Percentiles rank a stretch among this genome's conserved stretches.
phyloP scores from a whole-genome alignment of 331 rosid genomes.

The Quercus tomentella region DNA sequence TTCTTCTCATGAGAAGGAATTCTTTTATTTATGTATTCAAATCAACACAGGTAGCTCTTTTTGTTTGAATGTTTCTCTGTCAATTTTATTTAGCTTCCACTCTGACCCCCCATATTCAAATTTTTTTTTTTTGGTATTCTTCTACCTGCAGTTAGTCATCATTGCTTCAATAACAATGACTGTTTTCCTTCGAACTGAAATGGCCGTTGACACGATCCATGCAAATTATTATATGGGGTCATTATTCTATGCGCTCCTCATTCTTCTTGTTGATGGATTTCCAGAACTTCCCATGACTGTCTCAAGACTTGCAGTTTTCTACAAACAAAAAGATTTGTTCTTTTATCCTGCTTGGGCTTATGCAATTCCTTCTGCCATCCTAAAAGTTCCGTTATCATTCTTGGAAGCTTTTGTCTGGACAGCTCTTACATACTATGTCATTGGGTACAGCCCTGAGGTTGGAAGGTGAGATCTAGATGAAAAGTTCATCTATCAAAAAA shows the following conservation, averaged over 20 bases:
- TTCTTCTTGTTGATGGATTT: slow-evolving; percentile 70
- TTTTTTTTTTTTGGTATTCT: not conserved
- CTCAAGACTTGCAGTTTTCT: slow-evolving; percentile 63
- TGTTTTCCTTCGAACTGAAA: slow-evolving; percentile 63
- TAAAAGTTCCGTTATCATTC: slow-evolving; percentile 75
- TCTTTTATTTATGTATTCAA: slow-evolving; percentile 11
- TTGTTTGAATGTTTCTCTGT: not conserved
- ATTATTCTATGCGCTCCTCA: slow-evolving; percentile 65
- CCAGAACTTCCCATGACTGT: slow-evolving; percentile 81
- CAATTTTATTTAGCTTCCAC: not conserved
- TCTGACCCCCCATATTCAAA: not conserved
- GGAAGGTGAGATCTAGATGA: slow-evolving; percentile 41
- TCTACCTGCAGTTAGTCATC: slow-evolving; percentile 52
- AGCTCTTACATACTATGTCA: slow-evolving; percentile 69
- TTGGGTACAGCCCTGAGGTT: slow-evolving; percentile 70
- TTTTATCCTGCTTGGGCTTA: slow-evolving; percentile 90
- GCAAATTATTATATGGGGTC: slow-evolving; percentile 69
- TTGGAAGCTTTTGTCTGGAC: slow-evolving; percentile 77
- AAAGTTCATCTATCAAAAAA: not conserved
- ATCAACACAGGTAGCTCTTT: not conserved
- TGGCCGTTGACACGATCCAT: slow-evolving; percentile 40
- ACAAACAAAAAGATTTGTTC: slow-evolving; percentile 60
- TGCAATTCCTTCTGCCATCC: slow-evolving; percentile 65
- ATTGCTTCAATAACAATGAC: slow-evolving; percentile 74
- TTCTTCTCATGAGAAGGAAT: slow-evolving; percentile 37